A percentile compares a stretch with the other conserved stretches of the same genome.
Evolutionary conservation across 306 rosid genomes (phyloP).

Genomic region (Cucurbita pepo): DNA sequence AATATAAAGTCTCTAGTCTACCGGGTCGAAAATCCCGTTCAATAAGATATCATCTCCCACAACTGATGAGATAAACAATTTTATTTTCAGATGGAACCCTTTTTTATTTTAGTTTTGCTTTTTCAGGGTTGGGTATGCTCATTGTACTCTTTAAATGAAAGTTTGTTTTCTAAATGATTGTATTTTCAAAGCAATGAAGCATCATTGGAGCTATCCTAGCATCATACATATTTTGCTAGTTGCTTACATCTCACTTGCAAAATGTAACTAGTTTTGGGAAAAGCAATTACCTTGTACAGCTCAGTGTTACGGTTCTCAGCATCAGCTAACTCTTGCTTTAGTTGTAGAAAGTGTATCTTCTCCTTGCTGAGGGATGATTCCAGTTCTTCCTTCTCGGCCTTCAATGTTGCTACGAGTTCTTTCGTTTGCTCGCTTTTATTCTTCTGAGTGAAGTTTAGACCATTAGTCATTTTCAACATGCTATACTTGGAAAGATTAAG

Average conservation of each 20-base stretch:
- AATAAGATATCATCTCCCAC: neutral
- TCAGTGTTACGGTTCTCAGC: conserved; percentile 62
- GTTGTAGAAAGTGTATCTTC: conserved; percentile 43
- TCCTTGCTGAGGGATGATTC: conserved; percentile 62
- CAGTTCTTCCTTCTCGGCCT: conserved; percentile 63
- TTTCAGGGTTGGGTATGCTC: neutral
- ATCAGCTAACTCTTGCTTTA: conserved; percentile 66
- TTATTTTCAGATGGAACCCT: neutral
- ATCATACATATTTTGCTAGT: neutral
- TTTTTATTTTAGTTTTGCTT: neutral
- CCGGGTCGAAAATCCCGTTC: neutral
- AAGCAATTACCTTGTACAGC: conserved; percentile 59
- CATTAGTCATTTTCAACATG: neutral
- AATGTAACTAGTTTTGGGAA: neutral
- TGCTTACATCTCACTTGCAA: neutral
- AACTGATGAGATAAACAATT: neutral
- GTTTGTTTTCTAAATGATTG: neutral
- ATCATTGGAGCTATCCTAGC: neutral
- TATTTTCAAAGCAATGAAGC: neutral
- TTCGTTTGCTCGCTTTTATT: conserved; percentile 31
- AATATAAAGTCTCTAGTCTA: neutral
- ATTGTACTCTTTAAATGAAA: neutral
- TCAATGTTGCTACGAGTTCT: conserved; percentile 33
- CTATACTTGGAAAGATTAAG: neutral
- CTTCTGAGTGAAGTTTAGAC: conserved; percentile 36